A percentile compares a stretch with the other conserved stretches of the same genome.
Evolutionary conservation across 2,329 filamentous ascomycete genomes (phyloP).

Genomic region (Clarireedia paspali): DNA sequence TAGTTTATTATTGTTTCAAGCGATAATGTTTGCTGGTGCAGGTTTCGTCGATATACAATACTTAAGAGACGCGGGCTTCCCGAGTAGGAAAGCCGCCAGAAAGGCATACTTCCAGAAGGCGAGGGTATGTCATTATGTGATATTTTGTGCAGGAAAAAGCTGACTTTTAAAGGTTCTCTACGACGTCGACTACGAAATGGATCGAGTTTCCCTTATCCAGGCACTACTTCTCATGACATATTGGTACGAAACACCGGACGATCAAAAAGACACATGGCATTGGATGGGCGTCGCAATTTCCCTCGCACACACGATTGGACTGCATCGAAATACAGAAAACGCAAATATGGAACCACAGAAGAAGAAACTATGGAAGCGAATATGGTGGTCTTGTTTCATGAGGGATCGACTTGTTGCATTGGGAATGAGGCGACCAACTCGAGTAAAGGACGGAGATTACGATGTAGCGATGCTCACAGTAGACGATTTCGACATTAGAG

Average conservation of each 20-base stretch:
- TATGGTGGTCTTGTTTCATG: conserved; percentile 98
- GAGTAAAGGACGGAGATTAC: conserved; percentile 89
- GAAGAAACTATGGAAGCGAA: conserved; percentile 83
- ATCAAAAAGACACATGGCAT: conserved; percentile 97
- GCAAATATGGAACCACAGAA: conserved; percentile 67
- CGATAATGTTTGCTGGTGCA: conserved; percentile 88
- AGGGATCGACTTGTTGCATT: conserved; percentile 86
- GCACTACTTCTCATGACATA: conserved; percentile 88
- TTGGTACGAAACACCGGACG: conserved; percentile 95
- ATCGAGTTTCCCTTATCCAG: conserved; percentile 83
- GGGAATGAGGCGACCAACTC: conserved; percentile 85
- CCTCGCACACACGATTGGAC: conserved; percentile 83
- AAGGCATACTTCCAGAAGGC: conserved; percentile 86
- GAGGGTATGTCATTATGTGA: conserved; percentile 50
- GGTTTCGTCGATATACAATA: conserved; percentile 79
- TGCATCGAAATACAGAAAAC: conserved; percentile 77
- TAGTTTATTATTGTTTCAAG: conserved; percentile 84
- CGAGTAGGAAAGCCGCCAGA: conserved; percentile 70
- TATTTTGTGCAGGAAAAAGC: conserved; percentile 7
- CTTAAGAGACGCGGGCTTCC: conserved; percentile 69
- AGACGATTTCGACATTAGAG: conserved; percentile 73
- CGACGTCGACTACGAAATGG: conserved; percentile 90
- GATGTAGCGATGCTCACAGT: conserved; percentile 85
- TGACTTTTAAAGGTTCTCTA: conserved; percentile 60
- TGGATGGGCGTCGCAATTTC: conserved; percentile 98